A percentile compares a stretch with the other conserved stretches of the same genome.
These are phyloP conservation scores for Diaporthe longicolla DNA, from an alignment of 2,329 filamentous ascomycete genomes.

Conservation along the genomic window DNA sequence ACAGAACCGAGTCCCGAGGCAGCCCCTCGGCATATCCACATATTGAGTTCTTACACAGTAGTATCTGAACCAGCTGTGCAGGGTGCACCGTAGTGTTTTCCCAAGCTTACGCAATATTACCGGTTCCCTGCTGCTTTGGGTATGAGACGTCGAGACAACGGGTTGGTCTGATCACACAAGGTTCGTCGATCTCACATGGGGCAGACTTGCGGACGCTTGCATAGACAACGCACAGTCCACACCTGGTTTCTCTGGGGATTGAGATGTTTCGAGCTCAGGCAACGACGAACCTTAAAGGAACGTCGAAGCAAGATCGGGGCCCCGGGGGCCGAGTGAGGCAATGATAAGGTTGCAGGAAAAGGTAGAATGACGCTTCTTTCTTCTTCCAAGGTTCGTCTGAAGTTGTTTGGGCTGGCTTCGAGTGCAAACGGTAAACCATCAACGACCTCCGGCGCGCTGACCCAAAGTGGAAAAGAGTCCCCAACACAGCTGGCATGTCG, in stretches of 20 bases:
- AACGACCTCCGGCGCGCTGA: constrained; percentile 4
- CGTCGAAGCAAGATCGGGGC: constrained; percentile 5
- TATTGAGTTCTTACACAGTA: not conserved
- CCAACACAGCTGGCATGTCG: not conserved
- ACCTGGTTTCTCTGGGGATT: constrained; percentile 24
- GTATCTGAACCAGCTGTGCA: not conserved
- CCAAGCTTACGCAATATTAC: constrained; percentile 10
- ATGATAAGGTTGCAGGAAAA: constrained; percentile 2
- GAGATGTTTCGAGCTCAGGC: constrained; percentile 28
- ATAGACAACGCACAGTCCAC: constrained; percentile 31
- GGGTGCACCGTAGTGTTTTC: not conserved
- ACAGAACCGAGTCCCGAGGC: not conserved
- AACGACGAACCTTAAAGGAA: constrained; percentile 34
- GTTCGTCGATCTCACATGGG: constrained; percentile 36
- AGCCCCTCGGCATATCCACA: not conserved
- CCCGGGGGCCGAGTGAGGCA: not conserved
- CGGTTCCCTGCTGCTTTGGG: not conserved
- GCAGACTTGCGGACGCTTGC: constrained; percentile 17
- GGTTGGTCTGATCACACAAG: constrained; percentile 11
- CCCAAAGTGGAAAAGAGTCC: not conserved
- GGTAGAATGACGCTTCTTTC: constrained; percentile 1
- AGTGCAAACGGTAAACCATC: not conserved
- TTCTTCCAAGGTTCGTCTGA: constrained; percentile 21
- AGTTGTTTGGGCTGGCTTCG: not conserved
- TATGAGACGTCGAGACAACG: constrained; percentile 19